Percentiles rank a stretch among this genome's conserved stretches.
phyloP scores from a whole-genome alignment of 2,329 filamentous ascomycete genomes.

The Scopulariopsis brevicaulis region DNA sequence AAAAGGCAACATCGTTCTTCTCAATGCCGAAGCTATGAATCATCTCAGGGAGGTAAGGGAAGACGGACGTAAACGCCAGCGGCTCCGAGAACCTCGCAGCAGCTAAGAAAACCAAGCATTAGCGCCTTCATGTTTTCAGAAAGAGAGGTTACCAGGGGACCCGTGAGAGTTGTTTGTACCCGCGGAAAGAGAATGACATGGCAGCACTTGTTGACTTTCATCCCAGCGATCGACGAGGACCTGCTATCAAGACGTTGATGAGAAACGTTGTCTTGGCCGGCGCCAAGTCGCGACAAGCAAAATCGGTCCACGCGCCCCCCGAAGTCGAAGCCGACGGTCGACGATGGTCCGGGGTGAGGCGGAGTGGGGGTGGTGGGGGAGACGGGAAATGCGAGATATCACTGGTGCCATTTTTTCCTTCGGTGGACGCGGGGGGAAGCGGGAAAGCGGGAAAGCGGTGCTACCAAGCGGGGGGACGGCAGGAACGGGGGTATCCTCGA shows the following conservation, averaged over 20 bases:
- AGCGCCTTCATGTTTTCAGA: background rate
- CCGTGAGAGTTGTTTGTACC: conserved; percentile 5
- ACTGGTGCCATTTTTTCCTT: background rate
- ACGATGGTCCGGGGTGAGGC: background rate
- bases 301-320: background rate
- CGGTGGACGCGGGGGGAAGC: background rate
- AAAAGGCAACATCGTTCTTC: conserved; percentile 63
- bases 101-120: conserved; percentile 30
- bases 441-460: conserved; percentile 5
- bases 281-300: background rate
- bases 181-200: background rate
- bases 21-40: conserved; percentile 66
- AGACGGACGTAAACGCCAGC: conserved; percentile 59
- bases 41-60: conserved; percentile 68
- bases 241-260: background rate
- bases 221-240: background rate
- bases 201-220: conserved; percentile 1
- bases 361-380: background rate
- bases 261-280: background rate
- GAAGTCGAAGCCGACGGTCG: background rate
- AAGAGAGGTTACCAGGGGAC: background rate
- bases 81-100: conserved; percentile 73
- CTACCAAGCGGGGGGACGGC: background rate
- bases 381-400: background rate
- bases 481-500: conserved; percentile 7